Base-by-base conservation (phyloP, 1,284 basidiomycete species). In the Sanghuangporus weigelae region DNA sequence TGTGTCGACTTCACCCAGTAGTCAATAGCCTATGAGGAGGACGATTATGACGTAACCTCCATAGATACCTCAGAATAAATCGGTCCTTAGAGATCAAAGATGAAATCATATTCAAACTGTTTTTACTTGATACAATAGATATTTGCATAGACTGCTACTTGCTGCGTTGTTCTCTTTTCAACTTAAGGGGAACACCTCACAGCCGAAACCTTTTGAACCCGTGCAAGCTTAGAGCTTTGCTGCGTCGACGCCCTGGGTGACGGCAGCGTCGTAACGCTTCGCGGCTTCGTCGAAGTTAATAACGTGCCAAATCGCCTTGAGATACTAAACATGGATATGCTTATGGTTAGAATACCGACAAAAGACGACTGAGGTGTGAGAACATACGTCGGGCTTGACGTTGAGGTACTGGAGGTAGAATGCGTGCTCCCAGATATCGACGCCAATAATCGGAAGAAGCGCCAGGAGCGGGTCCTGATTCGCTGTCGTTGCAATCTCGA, bases 391-490 rank as follows among this genome's bases (percentile, higher is more conserved):
- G 54, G 73, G 79, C 77, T 89, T 90, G 68, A 87, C 85, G 73
- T 90, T 89, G 71, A 86, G 80, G 75, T 93, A 93, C 76, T 92
- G 85, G 68, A 90, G 81, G 77, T 90, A 89, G 76, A 87, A 89
- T 23, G 86, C 86, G 71, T 90, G 88, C 78, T 92, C 90, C 92
- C 92, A 95, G 71, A 92, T 83, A 72, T 96, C 95, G 68, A 96
- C 87, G 66, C 94, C 93, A 68, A 96, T 87, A 76, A 96, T 81
- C 65, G 93, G 91, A 65, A 84, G 76, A 74, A 85, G 89, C 49
- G 77, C 75, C 68, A 93, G 78, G 63, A 96, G 84, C 66, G 94
- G 94, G 75, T 96, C 94, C 80, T 96, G 94, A 83, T 96, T 95
- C 26, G 90, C 75, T 44, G 94, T 95, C 62, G 92, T 92, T 54